phyloP scores from a whole-genome alignment of 345 rosid genomes.

The Turnera subulata region DNA sequence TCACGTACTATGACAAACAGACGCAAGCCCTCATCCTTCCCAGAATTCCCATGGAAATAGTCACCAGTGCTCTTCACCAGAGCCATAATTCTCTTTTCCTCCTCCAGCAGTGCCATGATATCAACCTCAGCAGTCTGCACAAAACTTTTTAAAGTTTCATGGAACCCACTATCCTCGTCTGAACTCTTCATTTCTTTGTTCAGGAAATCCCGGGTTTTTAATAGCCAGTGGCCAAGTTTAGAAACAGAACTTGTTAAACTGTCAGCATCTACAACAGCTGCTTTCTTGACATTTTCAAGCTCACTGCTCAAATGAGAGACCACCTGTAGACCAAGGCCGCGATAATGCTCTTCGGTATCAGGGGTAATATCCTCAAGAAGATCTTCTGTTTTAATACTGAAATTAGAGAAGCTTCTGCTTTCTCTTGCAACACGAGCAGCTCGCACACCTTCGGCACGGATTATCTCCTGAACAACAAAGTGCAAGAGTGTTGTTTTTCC shows the following conservation, averaged over 20 bases:
- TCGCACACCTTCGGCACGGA: constrained; percentile 83
- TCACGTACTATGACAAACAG: constrained; percentile 74
- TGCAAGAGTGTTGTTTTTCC: constrained; percentile 97
- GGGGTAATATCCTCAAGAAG: constrained; percentile 52
- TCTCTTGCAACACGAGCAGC: constrained; percentile 74
- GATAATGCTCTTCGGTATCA: constrained; percentile 63
- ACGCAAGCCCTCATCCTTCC: constrained; percentile 85
- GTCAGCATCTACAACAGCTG: constrained; percentile 79
- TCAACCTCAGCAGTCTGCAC: constrained; percentile 72
- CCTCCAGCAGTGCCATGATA: constrained; percentile 53
- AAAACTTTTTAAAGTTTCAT: constrained; percentile 61
- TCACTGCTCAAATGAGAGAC: constrained; percentile 73
- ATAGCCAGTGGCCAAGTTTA: constrained; percentile 55
- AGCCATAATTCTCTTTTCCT: constrained; percentile 85
- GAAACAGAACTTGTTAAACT: constrained; percentile 66
- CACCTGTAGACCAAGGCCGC: constrained; percentile 73
- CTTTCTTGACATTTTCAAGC: constrained; percentile 85
- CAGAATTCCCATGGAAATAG: constrained; percentile 94
- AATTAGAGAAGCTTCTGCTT: constrained; percentile 49
- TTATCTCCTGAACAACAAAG: constrained; percentile 92
- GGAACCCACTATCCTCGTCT: constrained; percentile 73
- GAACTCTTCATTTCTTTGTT: constrained; percentile 64
- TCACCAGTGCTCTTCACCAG: constrained; percentile 90
- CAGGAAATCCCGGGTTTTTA: constrained; percentile 57
- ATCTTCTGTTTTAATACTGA: constrained; percentile 70